These are phyloP conservation scores for Asterochloris sp. DNA, from an alignment of 139 green algal species.

Conservation along the genomic window DNA sequence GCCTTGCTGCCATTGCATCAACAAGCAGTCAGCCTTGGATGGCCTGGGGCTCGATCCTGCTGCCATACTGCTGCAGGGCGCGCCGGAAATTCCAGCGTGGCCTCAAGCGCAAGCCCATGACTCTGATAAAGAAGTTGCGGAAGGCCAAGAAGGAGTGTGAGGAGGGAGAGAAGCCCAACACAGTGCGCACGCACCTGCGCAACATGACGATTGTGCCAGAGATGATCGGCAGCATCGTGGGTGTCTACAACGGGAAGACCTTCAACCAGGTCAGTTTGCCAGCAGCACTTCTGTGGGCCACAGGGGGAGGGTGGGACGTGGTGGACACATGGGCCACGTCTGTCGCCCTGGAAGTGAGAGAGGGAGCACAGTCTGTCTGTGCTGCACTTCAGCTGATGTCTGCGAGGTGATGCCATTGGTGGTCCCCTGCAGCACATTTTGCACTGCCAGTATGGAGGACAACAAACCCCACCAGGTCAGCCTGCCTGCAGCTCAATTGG, in stretches of 20 bases:
- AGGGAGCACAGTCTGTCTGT: neutral
- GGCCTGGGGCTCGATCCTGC: neutral
- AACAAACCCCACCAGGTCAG: too few relatives aligned
- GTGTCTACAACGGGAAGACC: conserved; percentile 99
- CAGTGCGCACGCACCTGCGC: conserved; percentile 97
- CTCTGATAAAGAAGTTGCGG: conserved; percentile 97
- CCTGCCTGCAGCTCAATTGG: too few relatives aligned
- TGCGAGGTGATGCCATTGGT: too few relatives aligned
- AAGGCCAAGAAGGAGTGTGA: conserved; percentile 76
- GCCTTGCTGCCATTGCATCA: neutral
- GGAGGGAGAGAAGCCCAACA: conserved; percentile 89
- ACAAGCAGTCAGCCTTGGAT: too few relatives aligned
- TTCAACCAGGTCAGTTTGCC: conserved; percentile 85
- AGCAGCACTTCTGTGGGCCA: neutral
- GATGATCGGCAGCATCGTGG: conserved; percentile 98
- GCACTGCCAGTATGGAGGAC: too few relatives aligned
- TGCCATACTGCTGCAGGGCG: neutral
- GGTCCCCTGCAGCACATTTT: too few relatives aligned
- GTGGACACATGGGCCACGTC: neutral
- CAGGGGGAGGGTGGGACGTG: neutral
- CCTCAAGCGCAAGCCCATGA: conserved; percentile 93
- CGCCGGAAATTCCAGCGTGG: conserved; percentile 87
- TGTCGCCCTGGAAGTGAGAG: neutral
- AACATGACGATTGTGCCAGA: conserved; percentile 99
- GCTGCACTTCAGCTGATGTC: neutral